A percentile compares a stretch with the other conserved stretches of the same genome.
Evolutionary conservation across 2,329 filamentous ascomycete genomes (phyloP).

Genomic region (Oidium heveae): DNA sequence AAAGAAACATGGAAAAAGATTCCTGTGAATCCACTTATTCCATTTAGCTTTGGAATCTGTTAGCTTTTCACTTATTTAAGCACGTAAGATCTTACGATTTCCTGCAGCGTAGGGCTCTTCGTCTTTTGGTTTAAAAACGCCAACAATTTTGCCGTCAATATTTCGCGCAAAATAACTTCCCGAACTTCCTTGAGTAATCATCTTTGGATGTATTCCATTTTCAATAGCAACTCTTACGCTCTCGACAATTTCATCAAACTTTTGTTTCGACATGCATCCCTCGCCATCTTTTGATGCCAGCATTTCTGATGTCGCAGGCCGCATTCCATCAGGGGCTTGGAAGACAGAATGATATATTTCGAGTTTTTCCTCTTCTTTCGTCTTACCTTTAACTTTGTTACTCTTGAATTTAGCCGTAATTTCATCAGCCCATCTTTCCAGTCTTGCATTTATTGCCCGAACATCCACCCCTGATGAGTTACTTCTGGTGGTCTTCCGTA

Average conservation of each 20-base stretch:
- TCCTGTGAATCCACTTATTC: slow-evolving; percentile 99
- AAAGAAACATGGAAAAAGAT: slow-evolving; percentile 92
- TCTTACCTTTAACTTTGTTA: slow-evolving; percentile 45
- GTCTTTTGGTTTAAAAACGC: slow-evolving; percentile 97
- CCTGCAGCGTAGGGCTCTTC: slow-evolving; percentile 93
- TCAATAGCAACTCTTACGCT: slow-evolving; percentile 79
- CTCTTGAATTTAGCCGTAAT: slow-evolving; percentile 95
- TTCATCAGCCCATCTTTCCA: slow-evolving; percentile 94
- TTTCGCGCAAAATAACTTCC: slow-evolving; percentile 96
- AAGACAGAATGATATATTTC: slow-evolving; percentile 98
- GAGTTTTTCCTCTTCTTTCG: slow-evolving; percentile 56
- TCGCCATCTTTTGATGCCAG: slow-evolving; percentile 35
- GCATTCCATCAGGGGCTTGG: slow-evolving; percentile 68
- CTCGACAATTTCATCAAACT: slow-evolving; percentile 76
- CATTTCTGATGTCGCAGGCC: slow-evolving; percentile 51
- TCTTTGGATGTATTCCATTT: slow-evolving; percentile 71
- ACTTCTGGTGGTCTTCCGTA: slow-evolving; percentile 29
- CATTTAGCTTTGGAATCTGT: slow-evolving; percentile 40
- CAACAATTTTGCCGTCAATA: slow-evolving; percentile 74
- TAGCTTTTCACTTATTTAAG: background rate
- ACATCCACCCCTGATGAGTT: slow-evolving; percentile 79
- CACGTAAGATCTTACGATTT: slow-evolving; percentile 27
- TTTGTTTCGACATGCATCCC: slow-evolving; percentile 44
- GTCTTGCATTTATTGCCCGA: slow-evolving; percentile 86
- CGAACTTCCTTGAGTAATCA: slow-evolving; percentile 93